These are phyloP conservation scores for Neurospora sp. DNA, from an alignment of 495 filamentous ascomycete species.

Conservation along the genomic window DNA sequence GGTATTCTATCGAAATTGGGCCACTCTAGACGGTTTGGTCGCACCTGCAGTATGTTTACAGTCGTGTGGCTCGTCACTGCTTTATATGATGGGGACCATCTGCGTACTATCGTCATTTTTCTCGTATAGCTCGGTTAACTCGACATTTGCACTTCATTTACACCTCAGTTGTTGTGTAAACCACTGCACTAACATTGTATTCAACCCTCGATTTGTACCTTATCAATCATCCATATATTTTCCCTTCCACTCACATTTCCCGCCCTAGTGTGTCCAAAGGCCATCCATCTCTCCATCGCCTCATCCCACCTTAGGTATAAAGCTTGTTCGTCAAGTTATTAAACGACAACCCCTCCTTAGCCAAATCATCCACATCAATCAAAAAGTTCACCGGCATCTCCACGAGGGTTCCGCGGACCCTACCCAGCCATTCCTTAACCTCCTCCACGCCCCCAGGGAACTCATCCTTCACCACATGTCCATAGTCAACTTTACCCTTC, in stretches of 20 bases:
- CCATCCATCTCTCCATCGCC: not conserved
- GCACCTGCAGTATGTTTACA: too few species aligned
- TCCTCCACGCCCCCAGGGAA: constrained; percentile 58
- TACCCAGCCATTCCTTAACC: constrained; percentile 71
- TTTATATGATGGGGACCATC: too few species aligned
- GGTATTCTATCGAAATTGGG: too few species aligned
- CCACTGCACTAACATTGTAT: not conserved
- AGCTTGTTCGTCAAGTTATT: constrained; percentile 75
- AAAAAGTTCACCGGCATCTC: constrained; percentile 92
- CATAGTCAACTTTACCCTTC: constrained; percentile 51
- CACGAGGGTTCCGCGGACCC: constrained; percentile 69
- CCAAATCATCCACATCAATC: constrained; percentile 73
- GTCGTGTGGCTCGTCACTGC: too few species aligned
- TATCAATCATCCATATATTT: not conserved
- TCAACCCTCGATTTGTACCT: not conserved
- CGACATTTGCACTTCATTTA: not conserved
- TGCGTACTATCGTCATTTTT: too few species aligned
- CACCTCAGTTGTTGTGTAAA: not conserved
- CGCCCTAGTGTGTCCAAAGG: not conserved
- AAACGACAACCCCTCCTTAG: constrained; percentile 68
- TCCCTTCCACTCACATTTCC: not conserved
- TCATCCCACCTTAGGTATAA: constrained; percentile 52
- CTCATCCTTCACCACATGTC: constrained; percentile 76
- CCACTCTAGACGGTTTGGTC: too few species aligned
- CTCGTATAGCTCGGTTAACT: too few species aligned